phyloP scores from a whole-genome alignment of 1,284 basidiomycete species.

The Lignosus rhinocerotis region DNA sequence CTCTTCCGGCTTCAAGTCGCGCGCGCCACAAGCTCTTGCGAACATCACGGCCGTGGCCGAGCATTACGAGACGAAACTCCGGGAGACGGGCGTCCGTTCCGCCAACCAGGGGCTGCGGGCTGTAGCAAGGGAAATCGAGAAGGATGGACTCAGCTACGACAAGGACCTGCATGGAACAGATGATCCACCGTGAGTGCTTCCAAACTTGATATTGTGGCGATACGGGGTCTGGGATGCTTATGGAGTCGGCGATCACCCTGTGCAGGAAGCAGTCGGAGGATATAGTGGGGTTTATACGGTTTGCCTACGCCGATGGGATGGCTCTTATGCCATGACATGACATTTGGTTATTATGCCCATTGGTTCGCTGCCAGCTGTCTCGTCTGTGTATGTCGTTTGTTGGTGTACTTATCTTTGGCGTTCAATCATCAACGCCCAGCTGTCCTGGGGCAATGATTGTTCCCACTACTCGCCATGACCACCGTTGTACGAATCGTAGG shows the following conservation, averaged over 20 bases:
- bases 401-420: neutral
- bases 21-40: slow-evolving; percentile 37
- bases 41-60: slow-evolving; percentile 44
- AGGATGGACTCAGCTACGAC: slow-evolving; percentile 52
- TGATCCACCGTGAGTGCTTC: slow-evolving; percentile 47
- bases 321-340: slow-evolving; percentile 51
- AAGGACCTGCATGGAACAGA: slow-evolving; percentile 38
- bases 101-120: slow-evolving; percentile 53
- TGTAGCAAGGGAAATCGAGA: slow-evolving; percentile 57
- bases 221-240: neutral
- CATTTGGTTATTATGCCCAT: neutral
- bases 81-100: slow-evolving; percentile 41
- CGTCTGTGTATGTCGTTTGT: neutral
- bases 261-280: slow-evolving; percentile 31
- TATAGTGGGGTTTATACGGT: slow-evolving; percentile 54
- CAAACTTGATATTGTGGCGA: neutral
- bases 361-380: neutral
- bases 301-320: slow-evolving; percentile 53
- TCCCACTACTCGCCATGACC: neutral
- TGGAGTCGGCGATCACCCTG: slow-evolving; percentile 1
- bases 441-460: neutral
- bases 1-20: slow-evolving; percentile 2
- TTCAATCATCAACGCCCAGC: slow-evolving; percentile 2
- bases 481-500: neutral
- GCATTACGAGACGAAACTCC: slow-evolving; percentile 56